Conservation (phyloP, 768 basidiomycete genomes). For the Hortiboletus flavorubellus region DNA sequence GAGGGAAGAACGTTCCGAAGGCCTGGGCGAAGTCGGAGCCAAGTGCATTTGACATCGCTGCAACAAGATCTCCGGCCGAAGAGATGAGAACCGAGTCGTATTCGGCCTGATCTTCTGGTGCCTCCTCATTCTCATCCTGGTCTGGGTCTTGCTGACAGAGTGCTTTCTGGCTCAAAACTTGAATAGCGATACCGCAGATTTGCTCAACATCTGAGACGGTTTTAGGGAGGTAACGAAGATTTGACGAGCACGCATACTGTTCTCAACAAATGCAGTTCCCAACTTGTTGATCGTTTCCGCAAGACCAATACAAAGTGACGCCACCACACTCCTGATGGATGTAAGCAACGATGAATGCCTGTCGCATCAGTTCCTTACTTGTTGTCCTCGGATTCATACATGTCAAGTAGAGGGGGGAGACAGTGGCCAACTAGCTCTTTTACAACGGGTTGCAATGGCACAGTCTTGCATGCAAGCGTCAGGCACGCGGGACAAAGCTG, state of each 20-base stretch:
- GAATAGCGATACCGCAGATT: constrained; percentile 76
- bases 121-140: constrained; percentile 82
- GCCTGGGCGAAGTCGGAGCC: constrained; percentile 79
- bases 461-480: constrained; percentile 28
- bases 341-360: constrained; percentile 14
- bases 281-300: constrained; percentile 91
- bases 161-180: constrained; percentile 91
- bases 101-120: constrained; percentile 88
- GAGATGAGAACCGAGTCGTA: constrained; percentile 95
- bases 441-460: constrained; percentile 63
- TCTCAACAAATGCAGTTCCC: constrained; percentile 82
- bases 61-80: constrained; percentile 91
- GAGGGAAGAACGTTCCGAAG: constrained; percentile 83
- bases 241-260: constrained; percentile 47
- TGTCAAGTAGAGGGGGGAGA: constrained; percentile 72
- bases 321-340: constrained; percentile 70
- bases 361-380: constrained; percentile 61
- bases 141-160: constrained; percentile 97
- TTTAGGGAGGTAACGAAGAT: constrained; percentile 3
- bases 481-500: background rate
- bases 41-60: constrained; percentile 81
- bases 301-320: constrained; percentile 81
- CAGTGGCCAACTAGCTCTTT: constrained; percentile 76
- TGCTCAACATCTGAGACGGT: constrained; percentile 57
- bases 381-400: constrained; percentile 94